Evolutionary conservation across 371 early-diverging fungal species (phyloP), one percentile per base, ranked within the genome.

Genomic region (Actinomucor elegans): DNA sequence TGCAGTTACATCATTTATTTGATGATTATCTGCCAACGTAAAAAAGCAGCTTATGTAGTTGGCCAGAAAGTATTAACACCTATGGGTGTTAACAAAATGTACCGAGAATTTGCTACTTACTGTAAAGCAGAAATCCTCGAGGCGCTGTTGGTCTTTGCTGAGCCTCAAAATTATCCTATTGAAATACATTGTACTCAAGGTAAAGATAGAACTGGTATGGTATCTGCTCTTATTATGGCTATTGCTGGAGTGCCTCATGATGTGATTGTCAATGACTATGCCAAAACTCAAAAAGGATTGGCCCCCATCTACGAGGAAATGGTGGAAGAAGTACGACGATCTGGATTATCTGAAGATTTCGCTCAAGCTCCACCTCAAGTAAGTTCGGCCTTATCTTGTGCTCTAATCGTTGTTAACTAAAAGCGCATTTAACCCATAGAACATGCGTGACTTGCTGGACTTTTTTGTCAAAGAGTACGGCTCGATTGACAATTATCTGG

Each of bases 171-270:
- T 41, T 88, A 85, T 53, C 90, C 90, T 3, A 79, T 90, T 11
- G 71, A 87, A 36, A 77, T 91, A 27, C 91, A 91, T 55, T 91
- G 91, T 66, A 84, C 88, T 14, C 88, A 88, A 42, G 91, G 91
- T 26, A 91, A 91, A 63, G 91, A 91, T 51, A 71, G 91, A 48
- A 91, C 91, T 3, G 91, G 91, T 18, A 65, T 91, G 23, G 66
- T 85, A 14, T 69, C 79, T 23, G 80, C 83, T 36, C 61, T 91
- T 17, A 47, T 89, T 2, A 60, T 85, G 28, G 52, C 57, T 14
- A 81, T 86, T 23, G 72, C 80, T 24, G 84, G 79, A 24, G 88
- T 86, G 1, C 75, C 81, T 23, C 72, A 80, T 21, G 78, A 77
- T 15, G 51, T 75, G 26, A 85, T 91, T 47, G 77, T 85, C 9